phyloP scores from a whole-genome alignment of 2,329 filamentous ascomycete genomes.

The Cercospora beticola region DNA sequence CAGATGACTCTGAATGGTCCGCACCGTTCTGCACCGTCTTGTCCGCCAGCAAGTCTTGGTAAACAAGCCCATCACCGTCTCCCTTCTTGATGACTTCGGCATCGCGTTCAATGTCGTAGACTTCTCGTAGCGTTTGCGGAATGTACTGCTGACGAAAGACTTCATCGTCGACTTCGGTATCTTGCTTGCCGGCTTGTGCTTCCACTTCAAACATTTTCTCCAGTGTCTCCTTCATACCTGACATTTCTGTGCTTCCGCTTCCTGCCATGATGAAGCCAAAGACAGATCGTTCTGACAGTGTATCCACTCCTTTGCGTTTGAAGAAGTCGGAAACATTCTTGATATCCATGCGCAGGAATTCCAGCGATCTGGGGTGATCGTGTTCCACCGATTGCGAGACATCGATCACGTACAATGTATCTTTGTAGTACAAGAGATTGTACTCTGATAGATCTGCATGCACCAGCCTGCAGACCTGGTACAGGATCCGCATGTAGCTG shows the following conservation, averaged over 20 bases:
- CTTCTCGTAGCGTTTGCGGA: conserved; percentile 90
- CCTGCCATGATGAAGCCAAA: conserved; percentile 77
- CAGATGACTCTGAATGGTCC: conserved; percentile 38
- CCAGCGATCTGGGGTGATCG: conserved; percentile 86
- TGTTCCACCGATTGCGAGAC: conserved; percentile 97
- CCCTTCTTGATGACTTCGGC: conserved; percentile 73
- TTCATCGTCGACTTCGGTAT: conserved; percentile 75
- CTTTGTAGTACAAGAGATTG: conserved; percentile 87
- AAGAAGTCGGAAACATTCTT: conserved; percentile 97
- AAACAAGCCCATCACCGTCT: conserved; percentile 74
- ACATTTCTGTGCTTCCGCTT: conserved; percentile 60
- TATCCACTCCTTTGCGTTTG: conserved; percentile 77
- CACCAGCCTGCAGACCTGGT: conserved; percentile 86
- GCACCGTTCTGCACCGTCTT: conserved; percentile 23
- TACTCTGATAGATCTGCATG: conserved; percentile 98
- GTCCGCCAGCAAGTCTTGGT: conserved; percentile 74
- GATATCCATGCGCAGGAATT: conserved; percentile 97
- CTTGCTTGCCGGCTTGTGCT: conserved; percentile 48
- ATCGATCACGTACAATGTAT: conserved; percentile 87
- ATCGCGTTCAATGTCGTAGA: conserved; percentile 94
- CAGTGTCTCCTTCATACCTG: conserved; percentile 61
- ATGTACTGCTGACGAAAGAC: conserved; percentile 97
- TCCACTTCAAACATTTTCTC: conserved; percentile 66
- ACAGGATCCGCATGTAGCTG: conserved; percentile 86
- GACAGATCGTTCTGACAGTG: conserved; percentile 71